Evolutionary conservation across 768 basidiomycete species (phyloP).

Genomic region (Boletus barrowsii): DNA sequence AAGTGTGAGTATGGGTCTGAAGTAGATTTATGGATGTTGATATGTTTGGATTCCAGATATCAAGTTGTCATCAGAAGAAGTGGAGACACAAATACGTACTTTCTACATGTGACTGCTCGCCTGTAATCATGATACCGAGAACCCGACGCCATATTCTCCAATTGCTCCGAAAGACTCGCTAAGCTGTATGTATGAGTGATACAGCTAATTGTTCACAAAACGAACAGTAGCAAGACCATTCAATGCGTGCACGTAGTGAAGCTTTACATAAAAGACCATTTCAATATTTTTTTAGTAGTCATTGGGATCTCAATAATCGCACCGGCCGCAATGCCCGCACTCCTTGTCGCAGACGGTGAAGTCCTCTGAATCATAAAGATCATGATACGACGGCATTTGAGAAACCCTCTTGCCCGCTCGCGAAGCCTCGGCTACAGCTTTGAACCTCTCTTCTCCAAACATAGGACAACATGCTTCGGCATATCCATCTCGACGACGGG

Average conservation of each 20-base stretch:
- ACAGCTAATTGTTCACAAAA: too few species aligned
- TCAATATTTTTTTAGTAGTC: too few species aligned
- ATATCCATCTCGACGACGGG: background rate
- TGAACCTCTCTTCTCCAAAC: background rate
- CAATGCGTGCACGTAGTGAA: too few species aligned
- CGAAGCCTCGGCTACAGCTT: background rate
- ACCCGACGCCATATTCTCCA: too few species aligned
- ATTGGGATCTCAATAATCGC: background rate
- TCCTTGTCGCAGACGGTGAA: conserved; percentile 10
- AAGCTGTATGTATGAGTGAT: too few species aligned
- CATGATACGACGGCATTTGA: background rate
- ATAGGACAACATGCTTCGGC: background rate
- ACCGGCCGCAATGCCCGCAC: conserved; percentile 3
- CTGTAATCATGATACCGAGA: too few species aligned
- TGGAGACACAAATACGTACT: conserved; percentile 64
- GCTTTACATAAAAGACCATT: too few species aligned
- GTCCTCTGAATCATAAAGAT: background rate
- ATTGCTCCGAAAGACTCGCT: too few species aligned
- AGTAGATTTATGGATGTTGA: conserved; percentile 4
- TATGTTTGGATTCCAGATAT: conserved; percentile 51
- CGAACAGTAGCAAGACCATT: too few species aligned
- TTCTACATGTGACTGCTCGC: conserved; percentile 44
- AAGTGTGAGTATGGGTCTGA: conserved; percentile 41
- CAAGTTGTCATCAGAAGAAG: conserved; percentile 71
- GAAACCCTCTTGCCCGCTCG: background rate